phyloP scores from a whole-genome alignment of 2,329 filamentous ascomycete genomes.

The Aspergillus costaricaensis region DNA sequence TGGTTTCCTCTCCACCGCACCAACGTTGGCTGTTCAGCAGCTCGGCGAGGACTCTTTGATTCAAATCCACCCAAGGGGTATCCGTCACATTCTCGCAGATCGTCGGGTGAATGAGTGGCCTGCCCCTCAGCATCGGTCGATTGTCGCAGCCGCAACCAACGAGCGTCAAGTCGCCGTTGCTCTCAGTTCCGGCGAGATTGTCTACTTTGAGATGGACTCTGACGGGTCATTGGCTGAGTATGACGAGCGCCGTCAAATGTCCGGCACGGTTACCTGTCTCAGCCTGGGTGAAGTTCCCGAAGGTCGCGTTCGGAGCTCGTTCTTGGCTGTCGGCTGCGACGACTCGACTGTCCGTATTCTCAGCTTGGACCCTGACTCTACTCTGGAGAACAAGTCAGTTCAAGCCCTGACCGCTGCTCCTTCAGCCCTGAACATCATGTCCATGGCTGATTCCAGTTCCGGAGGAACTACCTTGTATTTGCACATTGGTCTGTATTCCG shows the following conservation, averaged over 20 bases:
- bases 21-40: conserved; percentile 89
- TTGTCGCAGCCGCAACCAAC: conserved; percentile 92
- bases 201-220: conserved; percentile 96
- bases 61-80: conserved; percentile 95
- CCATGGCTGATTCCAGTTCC: conserved; percentile 91
- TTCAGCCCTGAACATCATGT: conserved; percentile 84
- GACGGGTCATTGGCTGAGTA: conserved; percentile 92
- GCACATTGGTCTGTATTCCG: conserved; percentile 93
- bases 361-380: conserved; percentile 85
- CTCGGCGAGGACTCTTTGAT: conserved; percentile 90
- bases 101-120: conserved; percentile 88
- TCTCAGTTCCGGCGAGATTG: conserved; percentile 91
- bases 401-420: conserved; percentile 90
- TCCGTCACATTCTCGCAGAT: conserved; percentile 79
- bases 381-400: conserved; percentile 89
- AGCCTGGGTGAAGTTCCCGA: conserved; percentile 91
- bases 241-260: conserved; percentile 93
- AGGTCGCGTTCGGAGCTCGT: conserved; percentile 84
- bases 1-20: conserved; percentile 83
- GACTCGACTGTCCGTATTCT: conserved; percentile 94
- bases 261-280: conserved; percentile 90
- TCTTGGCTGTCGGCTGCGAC: conserved; percentile 93
- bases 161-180: conserved; percentile 90
- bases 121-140: conserved; percentile 88
- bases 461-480: conserved; percentile 88